Evolutionary conservation across 2,329 filamentous ascomycete genomes (phyloP), one percentile per base, ranked within the genome.

Genomic region (Penicillium fuscoglaucum): DNA sequence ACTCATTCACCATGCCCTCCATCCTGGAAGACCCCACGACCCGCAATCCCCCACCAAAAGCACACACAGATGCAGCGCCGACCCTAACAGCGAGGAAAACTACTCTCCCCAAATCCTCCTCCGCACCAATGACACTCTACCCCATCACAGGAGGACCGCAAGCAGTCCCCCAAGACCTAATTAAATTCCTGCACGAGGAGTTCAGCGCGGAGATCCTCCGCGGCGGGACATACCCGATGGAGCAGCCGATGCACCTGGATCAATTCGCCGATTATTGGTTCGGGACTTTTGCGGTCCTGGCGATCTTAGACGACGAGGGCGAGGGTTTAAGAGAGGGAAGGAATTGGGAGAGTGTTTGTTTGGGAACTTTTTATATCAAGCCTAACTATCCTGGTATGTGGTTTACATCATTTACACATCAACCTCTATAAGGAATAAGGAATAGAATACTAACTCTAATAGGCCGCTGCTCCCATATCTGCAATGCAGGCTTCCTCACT

Each of bases 331-430:
- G 52, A 17, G 66, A 71, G 31, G 72, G 63, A 0, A 62, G 70
- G 51, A 64, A 76, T 41, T 76, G 74, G 74, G 68, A 69, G 58
- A 68, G 55, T 55, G 66, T 66, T 40, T 76, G 74, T 58, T 39
- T 76, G 63, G 74, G 74, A 28, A 76, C 74, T 44, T 76, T 76
- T 63, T 76, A 76, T 72, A 63, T 74, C 31, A 76, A 76, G 64
- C 74, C 74, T 31, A 76, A 76, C 68, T 76, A 76, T 71, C 74
- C 74, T 17, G 74, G 74, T 76, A 57, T 52, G 63, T 67, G 10
- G 12, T 13, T 29, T 24, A 35, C 6, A 17, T 8, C 1, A 31
- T 19, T 33, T 3, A 8, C 15, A 8, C 15, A 39, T 8, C 2
- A 19, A 13, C 17, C 29, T 31, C 9, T 15, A n/a, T 50, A 26